A percentile compares a stretch with the other conserved stretches of the same genome.
Evolutionary conservation across 140 eudicot species (phyloP).

Genomic region (Anethum foeniculum): DNA sequence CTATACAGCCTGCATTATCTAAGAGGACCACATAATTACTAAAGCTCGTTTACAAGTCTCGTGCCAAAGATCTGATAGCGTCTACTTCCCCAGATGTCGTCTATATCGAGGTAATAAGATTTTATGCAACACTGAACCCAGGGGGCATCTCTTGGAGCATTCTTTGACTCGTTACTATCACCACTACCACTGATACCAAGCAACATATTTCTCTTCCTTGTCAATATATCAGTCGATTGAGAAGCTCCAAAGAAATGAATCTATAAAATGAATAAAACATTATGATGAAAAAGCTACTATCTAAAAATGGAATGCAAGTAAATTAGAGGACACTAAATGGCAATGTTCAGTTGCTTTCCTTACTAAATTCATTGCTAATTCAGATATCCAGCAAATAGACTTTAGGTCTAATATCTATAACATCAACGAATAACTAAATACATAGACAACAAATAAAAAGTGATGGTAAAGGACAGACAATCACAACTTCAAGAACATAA

Average conservation of each 20-base stretch:
- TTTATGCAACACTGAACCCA: slow-evolving; percentile 48
- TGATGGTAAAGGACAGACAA: not conserved
- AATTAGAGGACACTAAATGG: not conserved
- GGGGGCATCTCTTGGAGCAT: slow-evolving; percentile 50
- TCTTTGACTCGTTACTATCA: slow-evolving; percentile 5
- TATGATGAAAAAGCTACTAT: not conserved
- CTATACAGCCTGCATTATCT: not conserved
- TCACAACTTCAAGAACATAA: not conserved
- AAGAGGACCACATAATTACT: not conserved
- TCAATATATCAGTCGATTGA: slow-evolving; percentile 30
- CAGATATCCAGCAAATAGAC: not conserved
- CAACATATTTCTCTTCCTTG: slow-evolving; percentile 38
- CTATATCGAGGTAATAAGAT: slow-evolving; percentile 30
- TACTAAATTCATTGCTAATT: not conserved
- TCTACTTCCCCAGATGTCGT: slow-evolving; percentile 33
- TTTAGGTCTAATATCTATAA: not conserved
- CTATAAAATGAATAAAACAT: not conserved
- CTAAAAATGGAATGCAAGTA: not conserved
- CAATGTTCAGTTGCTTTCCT: not conserved
- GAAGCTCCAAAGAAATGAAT: slow-evolving; percentile 47
- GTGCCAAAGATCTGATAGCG: slow-evolving; percentile 39
- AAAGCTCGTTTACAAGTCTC: slow-evolving; percentile 17
- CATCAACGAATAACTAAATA: not conserved
- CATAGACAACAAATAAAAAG: not conserved
- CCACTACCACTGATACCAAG: slow-evolving; percentile 48